Base-by-base conservation (phyloP, 345 rosid species). In the Rhodomyrtus tomentosa region DNA sequence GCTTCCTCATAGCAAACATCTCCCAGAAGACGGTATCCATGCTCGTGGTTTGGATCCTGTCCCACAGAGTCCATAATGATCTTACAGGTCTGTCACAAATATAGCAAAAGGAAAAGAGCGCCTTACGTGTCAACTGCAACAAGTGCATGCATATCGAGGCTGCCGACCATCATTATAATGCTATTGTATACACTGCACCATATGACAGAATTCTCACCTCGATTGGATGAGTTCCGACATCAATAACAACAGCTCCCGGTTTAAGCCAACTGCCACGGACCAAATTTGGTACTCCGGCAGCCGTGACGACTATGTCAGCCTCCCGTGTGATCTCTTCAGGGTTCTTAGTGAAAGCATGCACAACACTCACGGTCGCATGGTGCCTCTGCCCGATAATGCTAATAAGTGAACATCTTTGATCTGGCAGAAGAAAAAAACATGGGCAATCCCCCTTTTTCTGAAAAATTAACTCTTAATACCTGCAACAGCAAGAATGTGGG, bases 1-100 rank as follows among this genome's bases (percentile, higher is more conserved):
- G 98, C 98, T 91, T 95, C 99, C 82, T 92, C 94, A 51, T 81
- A 91, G 90, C 96, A 94, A 84, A 96, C 99, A 86, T 96, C 99
- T 73, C 98, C 99, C 14, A 87, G 73, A 36, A 95, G 93, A 72
- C 94, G 92, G 73, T 95, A 95, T 55, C 98, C 99, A 81, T 73
- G 68, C 90, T 95, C 99, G 50, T 90, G 81, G 84, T 91, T 88
- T 24, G 95, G 91, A 80, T 94, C 99, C 99, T 95, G 92, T 72
- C 49, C 88, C 88, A 83, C 68, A 40, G 74, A 85, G 84, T 58
- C 22, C 8, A 82, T 52, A 42, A 58, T 10, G 13, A 36, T 36
- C 5, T 68, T 68, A 32, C 79, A 4, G 45, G 36, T 36, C 18
- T 68, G 79, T 68, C 25, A 36, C 9, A 36, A 18, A 68, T 36